Evolutionary conservation across 1,284 basidiomycete genomes (phyloP).

Genomic region (Taiwanofungus camphoratus): DNA sequence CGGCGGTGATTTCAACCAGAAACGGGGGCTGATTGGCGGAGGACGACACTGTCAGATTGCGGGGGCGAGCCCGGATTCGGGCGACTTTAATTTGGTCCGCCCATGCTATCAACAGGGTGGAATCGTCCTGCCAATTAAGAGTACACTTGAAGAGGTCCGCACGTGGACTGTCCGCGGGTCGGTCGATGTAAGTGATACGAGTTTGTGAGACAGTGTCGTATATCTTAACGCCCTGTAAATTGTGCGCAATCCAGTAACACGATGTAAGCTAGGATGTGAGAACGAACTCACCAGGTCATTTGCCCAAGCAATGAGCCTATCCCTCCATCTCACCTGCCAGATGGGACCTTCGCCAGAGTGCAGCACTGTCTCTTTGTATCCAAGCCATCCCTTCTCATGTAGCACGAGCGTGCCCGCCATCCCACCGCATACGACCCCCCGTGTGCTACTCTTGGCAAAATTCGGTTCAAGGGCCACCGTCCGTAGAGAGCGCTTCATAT

Average conservation of each 20-base stretch:
- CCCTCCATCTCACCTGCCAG: conserved; percentile 88
- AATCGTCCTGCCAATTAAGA: conserved; percentile 88
- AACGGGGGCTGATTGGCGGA: conserved; percentile 46
- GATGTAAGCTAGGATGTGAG: not conserved
- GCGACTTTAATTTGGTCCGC: conserved; percentile 93
- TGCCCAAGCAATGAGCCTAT: conserved; percentile 91
- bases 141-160: conserved; percentile 93
- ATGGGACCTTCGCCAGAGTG: conserved; percentile 93
- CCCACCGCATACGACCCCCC: conserved; percentile 92
- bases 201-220: conserved; percentile 81
- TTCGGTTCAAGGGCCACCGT: conserved; percentile 88
- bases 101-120: conserved; percentile 90
- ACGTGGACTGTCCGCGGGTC: conserved; percentile 76
- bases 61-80: conserved; percentile 64
- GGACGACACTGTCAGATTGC: conserved; percentile 35
- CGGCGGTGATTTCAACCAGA: conserved; percentile 82
- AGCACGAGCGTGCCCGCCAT: conserved; percentile 84
- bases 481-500: conserved; percentile 91
- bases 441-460: conserved; percentile 76
- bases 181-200: conserved; percentile 84
- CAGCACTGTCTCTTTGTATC: conserved; percentile 85
- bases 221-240: conserved; percentile 81
- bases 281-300: conserved; percentile 73
- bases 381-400: conserved; percentile 95
- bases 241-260: not conserved